These are phyloP conservation scores for Phytophthora megakarya DNA, from an alignment of 352 stramenopile species.

Conservation along the genomic window DNA sequence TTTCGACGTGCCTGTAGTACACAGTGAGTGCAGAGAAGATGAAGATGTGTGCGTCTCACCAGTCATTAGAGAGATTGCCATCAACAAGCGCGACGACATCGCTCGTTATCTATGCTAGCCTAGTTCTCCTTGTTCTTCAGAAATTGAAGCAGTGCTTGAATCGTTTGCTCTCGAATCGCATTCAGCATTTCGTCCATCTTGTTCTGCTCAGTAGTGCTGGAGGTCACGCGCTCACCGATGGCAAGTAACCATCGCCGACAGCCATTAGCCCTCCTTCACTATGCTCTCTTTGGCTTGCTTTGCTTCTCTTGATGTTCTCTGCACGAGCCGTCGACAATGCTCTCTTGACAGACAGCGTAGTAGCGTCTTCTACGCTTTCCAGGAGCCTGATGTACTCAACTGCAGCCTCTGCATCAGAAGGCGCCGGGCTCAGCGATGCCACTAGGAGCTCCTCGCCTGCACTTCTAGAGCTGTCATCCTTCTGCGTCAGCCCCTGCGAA, in stretches of 20 bases:
- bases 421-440: too few species aligned
- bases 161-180: conserved; percentile 2
- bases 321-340: background rate
- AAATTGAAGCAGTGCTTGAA: background rate
- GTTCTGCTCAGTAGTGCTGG: background rate
- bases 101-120: background rate
- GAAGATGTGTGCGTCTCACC: too few species aligned
- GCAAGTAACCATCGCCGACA: too few species aligned
- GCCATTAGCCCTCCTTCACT: background rate
- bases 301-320: background rate
- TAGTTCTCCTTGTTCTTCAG: conserved; percentile 5
- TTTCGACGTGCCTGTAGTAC: background rate
- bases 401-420: too few species aligned
- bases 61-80: conserved; percentile 10
- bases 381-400: too few species aligned
- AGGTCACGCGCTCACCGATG: too few species aligned
- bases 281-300: background rate
- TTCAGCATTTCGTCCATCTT: background rate
- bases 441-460: background rate
- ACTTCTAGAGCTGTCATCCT: background rate
- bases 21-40: too few species aligned
- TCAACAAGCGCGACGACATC: conserved; percentile 6
- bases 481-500: background rate
- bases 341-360: conserved; percentile 1
- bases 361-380: too few species aligned